A percentile compares a stretch with the other conserved stretches of the same genome.
phyloP scores from a whole-genome alignment of 441 rosid genomes.

The Mallotus repandus region DNA sequence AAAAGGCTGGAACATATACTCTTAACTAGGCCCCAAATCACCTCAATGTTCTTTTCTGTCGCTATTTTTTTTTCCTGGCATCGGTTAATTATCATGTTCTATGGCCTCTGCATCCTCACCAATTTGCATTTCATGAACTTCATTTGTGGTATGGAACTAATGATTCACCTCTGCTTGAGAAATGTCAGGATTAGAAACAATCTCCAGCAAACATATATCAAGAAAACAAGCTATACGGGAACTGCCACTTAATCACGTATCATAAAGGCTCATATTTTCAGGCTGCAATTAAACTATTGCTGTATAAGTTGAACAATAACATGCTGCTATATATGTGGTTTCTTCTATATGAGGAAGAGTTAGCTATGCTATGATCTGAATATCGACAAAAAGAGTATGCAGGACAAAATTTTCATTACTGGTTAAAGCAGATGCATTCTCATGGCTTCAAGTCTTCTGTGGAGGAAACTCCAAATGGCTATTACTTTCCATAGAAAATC shows the following conservation, averaged over 20 bases:
- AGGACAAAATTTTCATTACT: background rate
- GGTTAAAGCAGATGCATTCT: background rate
- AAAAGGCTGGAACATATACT: too few relatives aligned
- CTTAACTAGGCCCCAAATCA: too few relatives aligned
- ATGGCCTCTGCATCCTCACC: too few relatives aligned
- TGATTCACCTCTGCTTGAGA: background rate
- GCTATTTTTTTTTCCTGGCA: too few relatives aligned
- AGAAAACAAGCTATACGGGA: too few relatives aligned
- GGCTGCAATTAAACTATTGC: conserved; percentile 1
- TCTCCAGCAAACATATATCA: background rate
- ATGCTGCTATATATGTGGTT: background rate
- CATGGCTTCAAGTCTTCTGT: background rate
- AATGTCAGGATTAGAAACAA: background rate
- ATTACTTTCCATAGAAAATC: background rate
- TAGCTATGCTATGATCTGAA: background rate
- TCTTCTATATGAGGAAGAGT: background rate
- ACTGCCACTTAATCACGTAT: too few relatives aligned
- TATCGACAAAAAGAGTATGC: too few relatives aligned
- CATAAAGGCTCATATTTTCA: background rate
- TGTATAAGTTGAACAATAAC: background rate
- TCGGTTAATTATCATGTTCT: too few relatives aligned
- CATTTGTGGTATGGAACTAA: background rate
- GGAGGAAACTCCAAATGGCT: background rate
- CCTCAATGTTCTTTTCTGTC: too few relatives aligned
- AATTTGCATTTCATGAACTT: too few relatives aligned